Evolutionary conservation across 495 filamentous ascomycete species (phyloP).

Genomic region (Aspergillus campestris): DNA sequence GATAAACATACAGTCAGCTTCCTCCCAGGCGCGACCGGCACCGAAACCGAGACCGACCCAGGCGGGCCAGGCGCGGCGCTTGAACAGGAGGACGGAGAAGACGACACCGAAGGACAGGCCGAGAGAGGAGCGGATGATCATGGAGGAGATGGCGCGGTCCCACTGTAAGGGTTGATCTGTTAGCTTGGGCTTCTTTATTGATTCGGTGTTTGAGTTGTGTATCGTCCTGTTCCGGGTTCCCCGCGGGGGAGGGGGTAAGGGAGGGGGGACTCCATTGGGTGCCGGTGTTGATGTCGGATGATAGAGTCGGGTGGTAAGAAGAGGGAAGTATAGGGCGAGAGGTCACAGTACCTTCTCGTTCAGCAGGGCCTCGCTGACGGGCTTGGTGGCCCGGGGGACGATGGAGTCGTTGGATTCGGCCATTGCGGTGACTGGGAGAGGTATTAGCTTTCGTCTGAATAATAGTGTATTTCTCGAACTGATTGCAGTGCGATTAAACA

Average conservation of each 20-base stretch:
- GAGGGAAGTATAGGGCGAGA: neutral
- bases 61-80: conserved; percentile 92
- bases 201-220: too few species aligned
- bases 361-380: conserved; percentile 85
- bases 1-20: conserved; percentile 48
- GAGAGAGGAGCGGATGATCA: conserved; percentile 89
- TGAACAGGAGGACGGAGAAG: conserved; percentile 97
- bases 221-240: too few species aligned
- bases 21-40: conserved; percentile 91
- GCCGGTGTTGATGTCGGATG: conserved; percentile 6
- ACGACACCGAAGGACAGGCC: conserved; percentile 94
- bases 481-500: neutral
- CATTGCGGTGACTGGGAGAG: conserved; percentile 38
- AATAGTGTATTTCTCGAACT: neutral
- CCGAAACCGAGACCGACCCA: conserved; percentile 90
- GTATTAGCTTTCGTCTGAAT: neutral
- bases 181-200: too few species aligned
- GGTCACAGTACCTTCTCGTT: conserved; percentile 76
- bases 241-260: neutral
- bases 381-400: conserved; percentile 51
- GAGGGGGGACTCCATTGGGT: neutral
- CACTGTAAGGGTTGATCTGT: conserved; percentile 50
- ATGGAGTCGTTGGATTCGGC: conserved; percentile 45
- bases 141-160: conserved; percentile 94
- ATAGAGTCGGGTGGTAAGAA: conserved; percentile 6